Conservation (phyloP, 257 asterid genomes). For the Plantago ovata region DNA sequence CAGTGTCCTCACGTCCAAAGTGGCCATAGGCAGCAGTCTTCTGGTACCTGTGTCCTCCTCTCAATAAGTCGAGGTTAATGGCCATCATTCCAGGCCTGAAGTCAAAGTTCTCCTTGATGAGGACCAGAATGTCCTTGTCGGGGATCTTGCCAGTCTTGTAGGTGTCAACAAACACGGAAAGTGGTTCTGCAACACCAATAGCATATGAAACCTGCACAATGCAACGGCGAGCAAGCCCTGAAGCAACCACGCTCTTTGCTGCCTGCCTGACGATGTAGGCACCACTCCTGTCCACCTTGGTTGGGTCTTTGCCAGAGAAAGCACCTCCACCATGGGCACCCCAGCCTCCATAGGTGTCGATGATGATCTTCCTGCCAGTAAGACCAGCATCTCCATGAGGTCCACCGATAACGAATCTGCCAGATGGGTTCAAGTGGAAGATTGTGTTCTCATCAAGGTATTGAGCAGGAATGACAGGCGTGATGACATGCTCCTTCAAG, state of each 20-base stretch:
- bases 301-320: slow-evolving; percentile 86
- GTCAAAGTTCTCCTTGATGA: slow-evolving; percentile 80
- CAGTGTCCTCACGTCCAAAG: slow-evolving; percentile 82
- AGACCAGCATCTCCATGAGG: slow-evolving; percentile 95
- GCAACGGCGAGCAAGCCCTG: slow-evolving; percentile 83
- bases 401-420: slow-evolving; percentile 86
- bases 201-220: slow-evolving; percentile 90
- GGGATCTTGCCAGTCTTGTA: slow-evolving; percentile 82
- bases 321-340: slow-evolving; percentile 97
- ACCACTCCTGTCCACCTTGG: slow-evolving; percentile 93
- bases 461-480: slow-evolving; percentile 71
- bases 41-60: slow-evolving; percentile 88
- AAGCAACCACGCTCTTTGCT: slow-evolving; percentile 88
- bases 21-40: slow-evolving; percentile 94
- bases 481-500: slow-evolving; percentile 79
- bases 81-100: slow-evolving; percentile 96
- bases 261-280: slow-evolving; percentile 89
- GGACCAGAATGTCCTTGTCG: slow-evolving; percentile 63
- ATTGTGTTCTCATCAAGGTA: slow-evolving; percentile 84
- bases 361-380: slow-evolving; percentile 81
- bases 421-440: slow-evolving; percentile 88
- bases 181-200: slow-evolving; percentile 88
- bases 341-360: slow-evolving; percentile 92
- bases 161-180: slow-evolving; percentile 78
- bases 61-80: slow-evolving; percentile 72